phyloP scores from a whole-genome alignment of 768 basidiomycete genomes.

The Rhizopogon roseolus region DNA sequence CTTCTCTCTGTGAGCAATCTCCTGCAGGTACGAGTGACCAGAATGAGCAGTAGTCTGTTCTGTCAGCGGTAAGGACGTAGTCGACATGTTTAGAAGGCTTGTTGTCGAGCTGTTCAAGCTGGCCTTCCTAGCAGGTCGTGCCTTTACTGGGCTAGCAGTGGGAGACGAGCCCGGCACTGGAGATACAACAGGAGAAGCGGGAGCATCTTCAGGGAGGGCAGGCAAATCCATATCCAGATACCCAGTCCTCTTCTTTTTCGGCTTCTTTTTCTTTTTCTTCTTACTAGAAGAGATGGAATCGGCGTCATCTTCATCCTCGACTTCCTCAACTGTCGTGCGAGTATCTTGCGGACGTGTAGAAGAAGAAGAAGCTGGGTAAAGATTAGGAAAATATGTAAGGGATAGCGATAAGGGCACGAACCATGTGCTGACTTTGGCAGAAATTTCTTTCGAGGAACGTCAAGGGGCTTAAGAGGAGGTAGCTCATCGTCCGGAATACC shows the following conservation, averaged over 20 bases:
- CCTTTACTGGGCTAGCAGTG: conserved; percentile 20
- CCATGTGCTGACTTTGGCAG: conserved; percentile 1
- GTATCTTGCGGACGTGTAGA: conserved; percentile 30
- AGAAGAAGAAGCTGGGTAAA: conserved; percentile 6
- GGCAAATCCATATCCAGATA: conserved; percentile 11
- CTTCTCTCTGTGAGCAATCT: conserved; percentile 53
- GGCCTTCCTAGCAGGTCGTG: conserved; percentile 4
- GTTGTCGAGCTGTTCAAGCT: conserved; percentile 13
- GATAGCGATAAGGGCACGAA: background rate
- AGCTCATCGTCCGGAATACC: conserved; percentile 7
- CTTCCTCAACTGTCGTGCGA: conserved; percentile 61
- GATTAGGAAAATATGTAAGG: background rate
- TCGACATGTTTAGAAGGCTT: conserved; percentile 28
- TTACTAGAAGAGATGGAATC: conserved; percentile 23
- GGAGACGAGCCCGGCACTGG: conserved; percentile 5
- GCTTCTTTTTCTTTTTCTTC: conserved; percentile 77
- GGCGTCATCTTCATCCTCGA: conserved; percentile 62
- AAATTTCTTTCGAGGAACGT: conserved; percentile 8
- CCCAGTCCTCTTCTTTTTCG: conserved; percentile 62
- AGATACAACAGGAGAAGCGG: conserved; percentile 12
- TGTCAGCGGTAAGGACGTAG: conserved; percentile 35
- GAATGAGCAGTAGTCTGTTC: conserved; percentile 59
- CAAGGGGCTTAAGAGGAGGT: conserved; percentile 3
- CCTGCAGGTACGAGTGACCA: conserved; percentile 62
- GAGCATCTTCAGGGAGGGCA: conserved; percentile 15